Conservation (phyloP, 495 filamentous ascomycete species). For the Aspergillus homomorphus region DNA sequence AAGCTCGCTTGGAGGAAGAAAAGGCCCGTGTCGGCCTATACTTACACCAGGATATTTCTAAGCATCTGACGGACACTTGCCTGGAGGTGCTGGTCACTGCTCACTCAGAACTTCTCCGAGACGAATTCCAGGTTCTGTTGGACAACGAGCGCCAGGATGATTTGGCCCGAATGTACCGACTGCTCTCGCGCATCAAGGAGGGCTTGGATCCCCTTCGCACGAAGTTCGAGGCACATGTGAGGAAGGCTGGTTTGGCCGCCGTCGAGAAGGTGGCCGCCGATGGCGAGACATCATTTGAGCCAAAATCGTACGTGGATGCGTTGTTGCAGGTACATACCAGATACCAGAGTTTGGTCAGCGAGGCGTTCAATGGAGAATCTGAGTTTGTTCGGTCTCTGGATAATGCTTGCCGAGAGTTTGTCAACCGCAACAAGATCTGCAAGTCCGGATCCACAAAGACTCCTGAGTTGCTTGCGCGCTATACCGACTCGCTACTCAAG, state of each 20-base stretch:
- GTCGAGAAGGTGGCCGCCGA: constrained; percentile 89
- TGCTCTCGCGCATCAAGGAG: constrained; percentile 86
- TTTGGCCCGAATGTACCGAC: constrained; percentile 91
- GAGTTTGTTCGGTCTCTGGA: constrained; percentile 96
- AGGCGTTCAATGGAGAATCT: constrained; percentile 90
- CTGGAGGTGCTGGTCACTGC: constrained; percentile 84
- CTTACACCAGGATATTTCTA: constrained; percentile 81
- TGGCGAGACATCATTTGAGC: constrained; percentile 79
- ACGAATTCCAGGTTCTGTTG: constrained; percentile 94
- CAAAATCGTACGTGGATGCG: constrained; percentile 94
- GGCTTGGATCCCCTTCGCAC: constrained; percentile 85
- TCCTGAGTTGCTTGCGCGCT: constrained; percentile 91
- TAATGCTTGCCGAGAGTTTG: constrained; percentile 96
- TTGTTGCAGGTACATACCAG: constrained; percentile 90
- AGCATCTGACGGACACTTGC: constrained; percentile 79
- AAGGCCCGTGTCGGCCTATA: constrained; percentile 93
- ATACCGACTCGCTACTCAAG: constrained; percentile 89
- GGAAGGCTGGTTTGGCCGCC: constrained; percentile 80
- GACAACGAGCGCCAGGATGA: constrained; percentile 95
- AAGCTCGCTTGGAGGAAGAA: constrained; percentile 86
- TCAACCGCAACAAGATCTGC: constrained; percentile 95
- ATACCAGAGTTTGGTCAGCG: constrained; percentile 86
- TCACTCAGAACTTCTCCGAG: constrained; percentile 77
- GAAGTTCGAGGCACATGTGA: constrained; percentile 89
- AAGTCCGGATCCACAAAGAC: constrained; percentile 88